Evolutionary conservation across 2,329 filamentous ascomycete genomes (phyloP).

Genomic region (Hypomyces perniciosus): DNA sequence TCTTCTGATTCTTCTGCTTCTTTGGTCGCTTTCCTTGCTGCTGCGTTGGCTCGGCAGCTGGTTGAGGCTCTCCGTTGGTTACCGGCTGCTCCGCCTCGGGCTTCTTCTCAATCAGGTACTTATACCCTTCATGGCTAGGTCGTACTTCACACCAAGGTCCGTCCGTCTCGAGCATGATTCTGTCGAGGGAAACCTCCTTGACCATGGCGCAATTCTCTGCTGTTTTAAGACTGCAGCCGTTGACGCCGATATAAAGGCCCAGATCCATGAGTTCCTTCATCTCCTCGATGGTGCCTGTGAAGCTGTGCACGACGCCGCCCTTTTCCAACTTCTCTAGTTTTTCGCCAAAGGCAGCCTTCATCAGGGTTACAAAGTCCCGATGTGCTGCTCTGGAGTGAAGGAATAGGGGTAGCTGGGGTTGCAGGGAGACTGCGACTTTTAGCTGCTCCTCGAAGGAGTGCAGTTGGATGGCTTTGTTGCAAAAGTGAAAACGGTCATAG

Average conservation of each 20-base stretch:
- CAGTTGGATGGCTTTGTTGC: slow-evolving; percentile 70
- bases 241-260: slow-evolving; percentile 88
- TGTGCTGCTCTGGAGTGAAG: slow-evolving; percentile 87
- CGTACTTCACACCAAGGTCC: slow-evolving; percentile 97
- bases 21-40: slow-evolving; percentile 27
- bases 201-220: slow-evolving; percentile 85
- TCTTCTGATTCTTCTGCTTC: slow-evolving; percentile 48
- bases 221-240: slow-evolving; percentile 95
- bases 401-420: slow-evolving; percentile 79
- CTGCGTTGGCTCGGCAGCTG: slow-evolving; percentile 13
- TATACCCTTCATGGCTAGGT: slow-evolving; percentile 77
- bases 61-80: slow-evolving; percentile 18
- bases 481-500: slow-evolving; percentile 85
- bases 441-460: slow-evolving; percentile 83
- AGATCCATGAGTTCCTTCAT: slow-evolving; percentile 73
- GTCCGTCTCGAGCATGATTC: slow-evolving; percentile 92
- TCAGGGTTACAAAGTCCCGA: slow-evolving; percentile 69
- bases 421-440: slow-evolving; percentile 61
- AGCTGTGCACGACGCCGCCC: slow-evolving; percentile 85
- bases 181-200: slow-evolving; percentile 66
- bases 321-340: slow-evolving; percentile 61
- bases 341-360: slow-evolving; percentile 53
- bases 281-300: slow-evolving; percentile 82
- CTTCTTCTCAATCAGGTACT: slow-evolving; percentile 51
- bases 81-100: slow-evolving; percentile 17